Conservation (phyloP, 2,329 filamentous ascomycete genomes). For the Fonsecaea erecta region DNA sequence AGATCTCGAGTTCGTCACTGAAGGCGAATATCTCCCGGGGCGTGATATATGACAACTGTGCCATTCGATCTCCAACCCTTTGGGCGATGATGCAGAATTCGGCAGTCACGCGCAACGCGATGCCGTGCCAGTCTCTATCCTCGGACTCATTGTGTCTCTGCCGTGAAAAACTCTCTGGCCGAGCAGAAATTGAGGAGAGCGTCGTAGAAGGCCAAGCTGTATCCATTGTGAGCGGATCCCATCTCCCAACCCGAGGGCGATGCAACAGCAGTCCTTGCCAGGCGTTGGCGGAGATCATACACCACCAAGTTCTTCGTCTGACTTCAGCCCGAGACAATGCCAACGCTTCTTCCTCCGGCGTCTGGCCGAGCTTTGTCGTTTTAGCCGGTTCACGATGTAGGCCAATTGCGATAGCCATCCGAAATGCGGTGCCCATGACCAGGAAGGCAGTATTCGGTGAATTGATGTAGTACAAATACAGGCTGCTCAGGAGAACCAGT, state of each 20-base stretch:
- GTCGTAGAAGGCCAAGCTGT: slow-evolving; percentile 2
- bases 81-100: slow-evolving; percentile 15
- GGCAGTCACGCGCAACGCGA: slow-evolving; percentile 7
- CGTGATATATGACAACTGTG: slow-evolving; percentile 9
- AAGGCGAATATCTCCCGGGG: slow-evolving; percentile 10
- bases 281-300: slow-evolving; percentile 15
- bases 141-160: neutral
- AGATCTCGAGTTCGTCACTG: slow-evolving; percentile 1
- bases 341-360: neutral
- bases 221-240: slow-evolving; percentile 23
- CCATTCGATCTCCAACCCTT: slow-evolving; percentile 3
- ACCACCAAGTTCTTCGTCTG: slow-evolving; percentile 20
- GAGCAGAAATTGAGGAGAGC: neutral
- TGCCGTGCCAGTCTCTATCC: slow-evolving; percentile 4
- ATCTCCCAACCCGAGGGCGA: slow-evolving; percentile 14
- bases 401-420: slow-evolving; percentile 46
- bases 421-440: slow-evolving; percentile 44
- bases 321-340: slow-evolving; percentile 14
- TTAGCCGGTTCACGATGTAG: slow-evolving; percentile 38
- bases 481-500: slow-evolving; percentile 31
- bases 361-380: neutral
- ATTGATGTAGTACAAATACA: slow-evolving; percentile 33
- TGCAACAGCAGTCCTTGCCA: slow-evolving; percentile 16
- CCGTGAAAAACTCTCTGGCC: neutral
- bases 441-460: slow-evolving; percentile 34